phyloP scores from a whole-genome alignment of 2,329 filamentous ascomycete genomes.

The Ascochyta rabiei region DNA sequence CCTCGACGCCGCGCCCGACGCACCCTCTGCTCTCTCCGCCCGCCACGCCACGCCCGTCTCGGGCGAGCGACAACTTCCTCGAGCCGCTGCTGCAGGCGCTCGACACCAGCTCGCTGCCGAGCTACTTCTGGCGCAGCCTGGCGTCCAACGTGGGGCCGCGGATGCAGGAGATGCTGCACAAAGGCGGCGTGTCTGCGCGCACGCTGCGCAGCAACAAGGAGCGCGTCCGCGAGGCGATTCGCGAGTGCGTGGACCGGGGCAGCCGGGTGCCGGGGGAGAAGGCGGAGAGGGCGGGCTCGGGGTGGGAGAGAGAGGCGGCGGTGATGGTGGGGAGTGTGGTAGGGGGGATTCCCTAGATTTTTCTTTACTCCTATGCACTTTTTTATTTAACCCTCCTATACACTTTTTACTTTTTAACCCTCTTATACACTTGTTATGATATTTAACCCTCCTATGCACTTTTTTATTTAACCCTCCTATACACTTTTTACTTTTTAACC shows the following conservation, averaged over 20 bases:
- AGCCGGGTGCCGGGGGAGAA: slow-evolving; percentile 68
- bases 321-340: slow-evolving; percentile 92
- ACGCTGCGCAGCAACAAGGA: slow-evolving; percentile 79
- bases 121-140: slow-evolving; percentile 92
- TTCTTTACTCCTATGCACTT: too few relatives aligned
- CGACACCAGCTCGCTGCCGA: slow-evolving; percentile 84
- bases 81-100: slow-evolving; percentile 76
- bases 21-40: slow-evolving; percentile 66
- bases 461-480: too few relatives aligned
- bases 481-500: too few relatives aligned
- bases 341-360: too few relatives aligned
- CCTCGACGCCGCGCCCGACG: slow-evolving; percentile 67
- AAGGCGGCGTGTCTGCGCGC: slow-evolving; percentile 82
- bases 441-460: too few relatives aligned
- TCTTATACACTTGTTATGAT: too few relatives aligned
- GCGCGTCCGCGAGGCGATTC: slow-evolving; percentile 75
- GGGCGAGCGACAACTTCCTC: slow-evolving; percentile 61
- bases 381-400: too few relatives aligned
- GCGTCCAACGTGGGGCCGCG: slow-evolving; percentile 76
- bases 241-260: slow-evolving; percentile 82
- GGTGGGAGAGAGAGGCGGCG: slow-evolving; percentile 89
- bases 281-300: slow-evolving; percentile 53
- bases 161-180: slow-evolving; percentile 82
- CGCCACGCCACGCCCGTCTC: background rate
- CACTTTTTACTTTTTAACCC: too few relatives aligned